Base-by-base conservation (phyloP, 306 rosid species). In the Corylus americana region DNA sequence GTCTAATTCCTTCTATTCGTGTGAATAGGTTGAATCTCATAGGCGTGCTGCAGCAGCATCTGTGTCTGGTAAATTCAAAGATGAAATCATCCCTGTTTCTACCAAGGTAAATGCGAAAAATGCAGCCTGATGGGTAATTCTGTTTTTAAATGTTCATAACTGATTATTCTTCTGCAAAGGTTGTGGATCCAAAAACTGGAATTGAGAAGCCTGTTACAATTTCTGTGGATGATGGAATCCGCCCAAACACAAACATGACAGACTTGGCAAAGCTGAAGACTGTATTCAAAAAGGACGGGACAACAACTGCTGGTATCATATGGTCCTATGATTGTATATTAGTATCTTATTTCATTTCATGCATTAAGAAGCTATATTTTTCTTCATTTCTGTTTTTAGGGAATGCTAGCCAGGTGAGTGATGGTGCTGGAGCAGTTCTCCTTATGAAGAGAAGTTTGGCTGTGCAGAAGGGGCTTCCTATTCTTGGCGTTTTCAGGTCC, bases 391-490 rank as follows among this genome's bases (percentile, higher is more conserved):
- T 64, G 50, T 79, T 69, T 84, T 77, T 70, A 95, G 98, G 98
- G 76, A 95, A 91, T 85, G 91, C 98, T 68, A 95, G 98, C 79
- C 98, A 92, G 85, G 83, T 92, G 64, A 92, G 98, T 76, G 97
- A 95, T 62, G 98, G 97, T 22, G 98, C 98, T 45, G 97, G 91
- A 78, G 98, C 97, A 42, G 98, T 95, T 49, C 98, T 95, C 39
- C 92, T 95, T 61, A 91, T 90, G 98, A 95, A 88, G 84, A 92
- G 98, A 89, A 95, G 91, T 71, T 70, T 88, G 35, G 98, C 98
- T 42, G 49, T 83, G 74, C 88, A 90, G 88, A 95, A 75, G 85
- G 91, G 96, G 57, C 92, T 95, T 78, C 98, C 93, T 50, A 88
- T 95, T 84, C 85, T 92, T 74, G 98, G 98, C 66, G 75, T 89